Evolutionary conservation across 2,329 filamentous ascomycete species (phyloP).

Genomic region (Phialophora tarda): DNA sequence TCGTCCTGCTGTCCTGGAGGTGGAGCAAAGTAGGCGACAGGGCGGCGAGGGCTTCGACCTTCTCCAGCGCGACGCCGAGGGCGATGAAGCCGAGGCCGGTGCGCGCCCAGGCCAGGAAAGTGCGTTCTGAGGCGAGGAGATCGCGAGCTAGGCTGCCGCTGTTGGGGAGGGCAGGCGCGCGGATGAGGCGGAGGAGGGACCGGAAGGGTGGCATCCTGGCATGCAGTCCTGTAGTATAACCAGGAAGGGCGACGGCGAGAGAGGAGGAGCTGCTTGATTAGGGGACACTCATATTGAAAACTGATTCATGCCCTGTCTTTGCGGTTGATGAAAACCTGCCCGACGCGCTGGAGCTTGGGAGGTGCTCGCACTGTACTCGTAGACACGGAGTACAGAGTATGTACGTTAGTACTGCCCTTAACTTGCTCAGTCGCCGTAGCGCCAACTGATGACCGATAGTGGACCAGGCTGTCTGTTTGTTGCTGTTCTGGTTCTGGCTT

Average conservation of each 20-base stretch:
- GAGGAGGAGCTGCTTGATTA: background rate
- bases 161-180: conserved; percentile 46
- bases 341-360: no score
- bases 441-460: no score
- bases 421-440: background rate
- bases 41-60: conserved; percentile 44
- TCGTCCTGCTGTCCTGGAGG: conserved; percentile 38
- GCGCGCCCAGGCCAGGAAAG: conserved; percentile 59
- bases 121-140: conserved; percentile 61
- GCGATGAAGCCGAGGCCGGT: conserved; percentile 60
- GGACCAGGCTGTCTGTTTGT: no score
- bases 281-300: background rate
- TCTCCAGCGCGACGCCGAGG: conserved; percentile 57
- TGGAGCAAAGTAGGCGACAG: conserved; percentile 29
- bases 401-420: background rate
- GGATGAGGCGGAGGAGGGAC: conserved; percentile 21
- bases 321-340: background rate
- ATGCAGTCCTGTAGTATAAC: no score
- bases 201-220: background rate
- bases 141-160: conserved; percentile 59
- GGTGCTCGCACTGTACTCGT: no score
- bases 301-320: background rate
- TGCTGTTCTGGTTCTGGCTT: no score
- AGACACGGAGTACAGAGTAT: no score
- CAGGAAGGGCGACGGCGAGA: background rate